phyloP scores from a whole-genome alignment of 345 rosid genomes.

The Moringa oleifera region DNA sequence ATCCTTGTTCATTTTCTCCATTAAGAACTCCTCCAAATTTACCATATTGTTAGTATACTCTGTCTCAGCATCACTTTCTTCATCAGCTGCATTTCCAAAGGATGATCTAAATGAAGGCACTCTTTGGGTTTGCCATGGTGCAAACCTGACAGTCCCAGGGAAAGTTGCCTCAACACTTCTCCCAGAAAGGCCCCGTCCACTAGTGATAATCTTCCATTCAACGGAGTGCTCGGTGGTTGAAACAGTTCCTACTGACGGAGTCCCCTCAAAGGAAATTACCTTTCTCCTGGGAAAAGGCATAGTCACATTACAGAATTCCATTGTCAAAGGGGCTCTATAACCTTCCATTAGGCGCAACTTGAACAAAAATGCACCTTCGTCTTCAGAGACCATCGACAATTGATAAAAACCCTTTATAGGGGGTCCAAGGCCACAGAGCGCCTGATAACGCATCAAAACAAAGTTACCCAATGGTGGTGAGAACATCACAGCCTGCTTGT shows the following conservation, averaged over 20 bases:
- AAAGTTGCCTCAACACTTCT: constrained; percentile 82
- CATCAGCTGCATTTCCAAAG: constrained; percentile 43
- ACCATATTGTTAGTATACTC: constrained; percentile 62
- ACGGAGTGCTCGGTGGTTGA: constrained; percentile 74
- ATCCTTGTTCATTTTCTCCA: constrained; percentile 80
- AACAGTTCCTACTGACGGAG: constrained; percentile 79
- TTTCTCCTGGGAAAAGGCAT: constrained; percentile 93
- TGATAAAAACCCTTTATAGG: constrained; percentile 94
- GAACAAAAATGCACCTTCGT: constrained; percentile 92
- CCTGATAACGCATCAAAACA: constrained; percentile 81
- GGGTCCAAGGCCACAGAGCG: constrained; percentile 65
- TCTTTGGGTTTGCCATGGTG: constrained; percentile 65
- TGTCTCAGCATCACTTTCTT: constrained; percentile 67
- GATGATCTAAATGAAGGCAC: constrained; percentile 24
- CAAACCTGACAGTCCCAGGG: constrained; percentile 87
- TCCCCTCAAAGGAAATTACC: constrained; percentile 75
- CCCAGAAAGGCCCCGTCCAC: constrained; percentile 75
- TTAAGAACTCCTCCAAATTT: constrained; percentile 66
- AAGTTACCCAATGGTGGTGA: constrained; percentile 82
- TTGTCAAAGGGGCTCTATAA: constrained; percentile 67
- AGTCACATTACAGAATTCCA: constrained; percentile 83
- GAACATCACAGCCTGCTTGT: constrained; percentile 83
- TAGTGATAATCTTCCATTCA: constrained; percentile 79
- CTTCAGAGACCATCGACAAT: constrained; percentile 94
- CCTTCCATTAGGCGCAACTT: constrained; percentile 86